These are phyloP conservation scores for Malania oleifera DNA, from an alignment of 164 flowering plant species.

Conservation along the genomic window DNA sequence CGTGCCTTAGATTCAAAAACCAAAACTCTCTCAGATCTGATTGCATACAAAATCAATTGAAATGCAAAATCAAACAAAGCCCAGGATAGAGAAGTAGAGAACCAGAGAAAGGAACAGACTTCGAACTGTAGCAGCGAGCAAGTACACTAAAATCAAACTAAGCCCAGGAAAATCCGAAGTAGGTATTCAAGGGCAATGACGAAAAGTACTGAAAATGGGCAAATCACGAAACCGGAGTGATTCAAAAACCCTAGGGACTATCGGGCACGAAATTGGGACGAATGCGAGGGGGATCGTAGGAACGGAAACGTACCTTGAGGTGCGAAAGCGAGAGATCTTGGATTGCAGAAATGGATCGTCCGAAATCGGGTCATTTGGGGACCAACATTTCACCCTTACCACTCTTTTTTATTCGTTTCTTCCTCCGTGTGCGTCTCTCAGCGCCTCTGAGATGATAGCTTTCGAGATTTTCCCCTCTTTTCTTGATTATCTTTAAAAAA, in stretches of 20 bases:
- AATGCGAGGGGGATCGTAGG: slow-evolving; percentile 20
- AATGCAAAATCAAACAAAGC: slow-evolving; percentile 8
- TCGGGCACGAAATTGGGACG: background rate
- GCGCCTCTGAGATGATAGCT: background rate
- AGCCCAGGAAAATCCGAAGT: background rate
- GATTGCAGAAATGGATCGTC: slow-evolving; percentile 14
- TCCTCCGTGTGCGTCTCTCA: background rate
- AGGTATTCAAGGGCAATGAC: too few species aligned
- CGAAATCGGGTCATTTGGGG: slow-evolving; percentile 8
- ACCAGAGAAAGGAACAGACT: too few species aligned
- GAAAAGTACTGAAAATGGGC: too few species aligned
- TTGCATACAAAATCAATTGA: slow-evolving; percentile 9
- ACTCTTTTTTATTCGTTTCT: background rate
- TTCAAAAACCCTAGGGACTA: background rate
- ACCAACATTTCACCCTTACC: slow-evolving; percentile 13
- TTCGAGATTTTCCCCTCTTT: background rate
- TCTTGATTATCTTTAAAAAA: background rate
- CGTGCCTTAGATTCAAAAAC: background rate
- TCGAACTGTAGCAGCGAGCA: too few species aligned
- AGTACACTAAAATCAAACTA: background rate
- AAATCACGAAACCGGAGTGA: too few species aligned
- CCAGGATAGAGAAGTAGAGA: background rate
- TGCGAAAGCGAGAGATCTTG: slow-evolving; percentile 21
- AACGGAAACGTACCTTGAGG: slow-evolving; percentile 16
- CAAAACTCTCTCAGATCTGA: slow-evolving; percentile 24